Evolutionary conservation across 768 basidiomycete species (phyloP).

Genomic region (Tulasnella sp.): DNA sequence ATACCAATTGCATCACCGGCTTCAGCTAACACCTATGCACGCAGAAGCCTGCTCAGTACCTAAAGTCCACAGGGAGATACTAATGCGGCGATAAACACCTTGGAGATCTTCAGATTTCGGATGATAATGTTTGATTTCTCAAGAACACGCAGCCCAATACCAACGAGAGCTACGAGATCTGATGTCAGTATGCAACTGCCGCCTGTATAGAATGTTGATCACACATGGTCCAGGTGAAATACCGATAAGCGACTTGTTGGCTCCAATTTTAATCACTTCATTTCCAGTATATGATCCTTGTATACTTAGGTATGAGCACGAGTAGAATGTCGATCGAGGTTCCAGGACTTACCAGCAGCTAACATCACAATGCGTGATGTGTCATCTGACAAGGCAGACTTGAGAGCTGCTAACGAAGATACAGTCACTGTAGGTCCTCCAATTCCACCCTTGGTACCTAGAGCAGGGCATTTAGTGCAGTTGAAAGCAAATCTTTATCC

Average conservation of each 20-base stretch:
- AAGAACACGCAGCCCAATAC: conserved; percentile 36
- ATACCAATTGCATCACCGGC: conserved; percentile 34
- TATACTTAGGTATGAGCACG: too few species aligned
- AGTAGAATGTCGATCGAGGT: too few species aligned
- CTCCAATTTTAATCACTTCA: conserved; percentile 32
- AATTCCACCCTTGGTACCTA: conserved; percentile 29
- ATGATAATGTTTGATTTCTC: conserved; percentile 36
- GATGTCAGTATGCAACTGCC: neutral
- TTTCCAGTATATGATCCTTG: conserved; percentile 36
- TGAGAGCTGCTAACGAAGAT: conserved; percentile 26
- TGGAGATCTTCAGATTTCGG: conserved; percentile 38
- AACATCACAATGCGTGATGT: conserved; percentile 26
- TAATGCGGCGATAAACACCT: too few species aligned
- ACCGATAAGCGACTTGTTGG: conserved; percentile 26
- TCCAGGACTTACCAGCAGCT: too few species aligned
- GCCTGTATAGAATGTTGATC: neutral
- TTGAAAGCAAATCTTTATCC: too few species aligned
- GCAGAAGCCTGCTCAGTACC: too few species aligned
- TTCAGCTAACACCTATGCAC: too few species aligned
- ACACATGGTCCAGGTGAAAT: neutral
- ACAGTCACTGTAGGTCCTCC: conserved; percentile 35
- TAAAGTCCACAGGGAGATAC: too few species aligned
- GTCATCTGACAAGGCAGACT: neutral
- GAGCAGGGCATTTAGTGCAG: too few species aligned
- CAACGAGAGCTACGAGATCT: conserved; percentile 31